Evolutionary conservation across 768 basidiomycete species (phyloP).

Genomic region (Mycena sanguinolenta): DNA sequence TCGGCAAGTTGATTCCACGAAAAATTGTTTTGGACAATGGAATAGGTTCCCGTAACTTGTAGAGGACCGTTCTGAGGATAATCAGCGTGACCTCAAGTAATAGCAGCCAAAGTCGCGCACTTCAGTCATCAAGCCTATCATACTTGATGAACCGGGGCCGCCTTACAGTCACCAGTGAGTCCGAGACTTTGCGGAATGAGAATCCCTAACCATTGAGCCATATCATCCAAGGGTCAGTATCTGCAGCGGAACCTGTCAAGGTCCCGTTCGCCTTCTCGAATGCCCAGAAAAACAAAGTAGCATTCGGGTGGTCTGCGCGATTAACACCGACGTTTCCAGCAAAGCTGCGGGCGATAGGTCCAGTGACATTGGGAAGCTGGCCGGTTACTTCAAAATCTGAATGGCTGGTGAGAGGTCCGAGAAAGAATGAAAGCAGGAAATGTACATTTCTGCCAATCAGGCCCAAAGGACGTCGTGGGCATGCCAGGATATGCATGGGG

Average conservation of each 20-base stretch:
- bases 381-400: constrained; percentile 73
- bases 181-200: neutral
- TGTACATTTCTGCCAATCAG: constrained; percentile 72
- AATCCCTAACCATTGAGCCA: constrained; percentile 78
- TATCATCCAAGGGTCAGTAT: constrained; percentile 72
- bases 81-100: too few species aligned
- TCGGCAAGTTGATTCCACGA: constrained; percentile 76
- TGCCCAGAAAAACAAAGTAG: constrained; percentile 76
- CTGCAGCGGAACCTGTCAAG: constrained; percentile 53
- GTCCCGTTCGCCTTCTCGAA: constrained; percentile 71
- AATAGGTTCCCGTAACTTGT: constrained; percentile 64
- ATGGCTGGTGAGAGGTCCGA: neutral
- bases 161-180: neutral
- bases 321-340: constrained; percentile 76
- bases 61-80: constrained; percentile 74
- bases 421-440: constrained; percentile 26
- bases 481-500: constrained; percentile 63
- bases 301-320: constrained; percentile 68
- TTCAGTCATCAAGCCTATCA: constrained; percentile 74
- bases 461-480: constrained; percentile 61
- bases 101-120: constrained; percentile 51
- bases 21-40: constrained; percentile 62
- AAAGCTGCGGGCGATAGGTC: constrained; percentile 61
- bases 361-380: constrained; percentile 72
- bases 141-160: constrained; percentile 78